Evolutionary conservation across 257 asterid species (phyloP), one percentile per base, ranked within the genome.

Genomic region (Sherardia arvensis): DNA sequence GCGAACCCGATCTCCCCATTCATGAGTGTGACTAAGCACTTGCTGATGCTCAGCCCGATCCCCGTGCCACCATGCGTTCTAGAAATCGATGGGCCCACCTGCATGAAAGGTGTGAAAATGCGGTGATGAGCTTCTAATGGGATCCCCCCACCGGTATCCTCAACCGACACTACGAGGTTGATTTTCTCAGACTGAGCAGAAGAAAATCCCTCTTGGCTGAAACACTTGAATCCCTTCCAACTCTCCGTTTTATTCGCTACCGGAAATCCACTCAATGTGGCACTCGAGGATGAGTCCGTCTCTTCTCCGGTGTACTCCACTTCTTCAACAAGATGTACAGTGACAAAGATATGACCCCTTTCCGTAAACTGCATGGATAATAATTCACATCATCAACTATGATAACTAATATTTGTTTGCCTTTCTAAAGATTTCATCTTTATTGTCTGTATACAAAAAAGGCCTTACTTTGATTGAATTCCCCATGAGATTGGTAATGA

Each of bases 11-110:
- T 89, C 77, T 92, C 95, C 14, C 99, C 99, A 68, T 85, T 90
- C 99, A 92, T 92, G 67, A 92, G 99, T 48, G 85, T 87, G 75
- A 92, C 99, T 76, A 92, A 80, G 74, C 96, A 89, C 85, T 90
- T 84, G 82, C 95, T 92, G 61, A 92, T 92, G 88, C 99, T 92
- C 25, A 92, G 69, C 15, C 99, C 99, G 12, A 92, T 92, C 22
- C 99, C 99, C 0, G 99, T 92, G 66, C 99, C 99, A 17, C 99
- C 99, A 23, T 92, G 92, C 4, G 80, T 90, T 64, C 96, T 77
- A 20, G 99, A 82, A 71, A 84, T 81, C 45, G 99, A 88, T 68
- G 96, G 95, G n/a, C 91, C 95, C 1, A 89, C 99, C 78, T 92
- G 99, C 88, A 92, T 84, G 74, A 92, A 92, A 0, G 97, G 99